Evolutionary conservation across 208 protist genomes (phyloP).

Genomic region (Leishmania braziliensis): DNA sequence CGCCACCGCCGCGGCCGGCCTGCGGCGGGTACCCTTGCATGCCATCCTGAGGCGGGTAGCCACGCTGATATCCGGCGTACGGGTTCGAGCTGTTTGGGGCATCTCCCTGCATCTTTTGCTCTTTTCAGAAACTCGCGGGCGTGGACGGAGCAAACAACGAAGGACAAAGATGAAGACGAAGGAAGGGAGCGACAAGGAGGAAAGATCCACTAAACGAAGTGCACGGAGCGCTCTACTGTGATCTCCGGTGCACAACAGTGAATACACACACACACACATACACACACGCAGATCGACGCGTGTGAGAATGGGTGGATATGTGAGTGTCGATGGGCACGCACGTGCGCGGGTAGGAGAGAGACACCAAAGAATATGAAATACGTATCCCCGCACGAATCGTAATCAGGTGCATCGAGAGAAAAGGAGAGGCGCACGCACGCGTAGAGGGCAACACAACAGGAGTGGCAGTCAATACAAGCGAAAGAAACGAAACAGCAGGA

Average conservation of each 20-base stretch:
- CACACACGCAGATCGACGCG: not conserved
- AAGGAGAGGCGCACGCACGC: not conserved
- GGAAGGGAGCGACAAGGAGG: not conserved
- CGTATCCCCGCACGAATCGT: not conserved
- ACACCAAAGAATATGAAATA: not conserved
- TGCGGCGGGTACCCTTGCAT: conserved; percentile 32
- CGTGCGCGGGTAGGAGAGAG: not conserved
- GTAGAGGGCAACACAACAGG: not conserved
- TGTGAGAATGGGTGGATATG: not conserved
- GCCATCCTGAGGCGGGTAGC: conserved; percentile 19
- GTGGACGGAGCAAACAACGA: not conserved
- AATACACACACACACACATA: not conserved
- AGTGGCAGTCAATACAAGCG: not conserved
- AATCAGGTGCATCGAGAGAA: not conserved
- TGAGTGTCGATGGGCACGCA: not conserved
- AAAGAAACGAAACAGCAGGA: not conserved
- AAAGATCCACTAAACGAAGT: conserved; percentile 25
- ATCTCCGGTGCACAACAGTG: not conserved
- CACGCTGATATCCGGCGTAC: conserved; percentile 30
- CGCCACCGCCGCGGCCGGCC: conserved; percentile 16
- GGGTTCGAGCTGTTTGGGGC: conserved; percentile 29
- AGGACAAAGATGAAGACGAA: not conserved
- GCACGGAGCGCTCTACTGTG: conserved; percentile 2
- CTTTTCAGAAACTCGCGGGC: not conserved
- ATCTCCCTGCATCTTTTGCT: conserved; percentile 30